Base-by-base conservation (phyloP, 1,139 yeast genomes). In the Yamadazyma epiphylla region DNA sequence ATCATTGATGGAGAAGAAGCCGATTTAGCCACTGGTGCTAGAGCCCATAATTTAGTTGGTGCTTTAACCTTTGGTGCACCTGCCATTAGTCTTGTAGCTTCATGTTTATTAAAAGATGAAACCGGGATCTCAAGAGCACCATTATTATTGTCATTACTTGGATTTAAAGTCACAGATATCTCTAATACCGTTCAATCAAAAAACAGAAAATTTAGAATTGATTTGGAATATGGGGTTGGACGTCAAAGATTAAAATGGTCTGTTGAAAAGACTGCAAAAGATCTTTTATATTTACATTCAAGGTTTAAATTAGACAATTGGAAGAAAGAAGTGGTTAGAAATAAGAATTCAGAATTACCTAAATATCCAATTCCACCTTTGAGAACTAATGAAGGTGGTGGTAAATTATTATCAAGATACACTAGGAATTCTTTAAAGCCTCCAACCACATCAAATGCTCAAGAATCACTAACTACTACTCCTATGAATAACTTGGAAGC, bases 141-240 rank as follows among this genome's bases (percentile, higher is more conserved):
- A 0, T 67, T 89, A 25, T 58, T 91, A 27, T 58, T 88, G 23
- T 80, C 85, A 10, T 74, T 88, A 51, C 53, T 91, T 26, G 84
- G 88, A 10, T 65, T 88, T 25, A 66, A 69, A 29, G 64, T 91
- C 3, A 65, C 73, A 32, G 87, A 75, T 41, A 61, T 67, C 10
- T 67, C 80, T 1, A 53, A 54, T 13, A 52, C 60, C 11, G 51
- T 59, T 4, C 46, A 49, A 33, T 68, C 73, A 3, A 73, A 67
- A 38, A 74, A 74, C 36, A 60, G 81, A 35, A 74, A 65, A 31
- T 87, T 74, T 45, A 68, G 73, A 37, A 62, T 91, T 13, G 85
- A 82, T 35, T 62, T 91, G 33, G 96, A 88, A 49, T 91, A 91
- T 49, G 98, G 97, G 2, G 78, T 88, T 13, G 96, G 96, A 1